Percentiles rank a stretch among this genome's conserved stretches.
Conservation (phyloP, 2,329 filamentous ascomycete species). For the Diaporthe citriasiana region DNA sequence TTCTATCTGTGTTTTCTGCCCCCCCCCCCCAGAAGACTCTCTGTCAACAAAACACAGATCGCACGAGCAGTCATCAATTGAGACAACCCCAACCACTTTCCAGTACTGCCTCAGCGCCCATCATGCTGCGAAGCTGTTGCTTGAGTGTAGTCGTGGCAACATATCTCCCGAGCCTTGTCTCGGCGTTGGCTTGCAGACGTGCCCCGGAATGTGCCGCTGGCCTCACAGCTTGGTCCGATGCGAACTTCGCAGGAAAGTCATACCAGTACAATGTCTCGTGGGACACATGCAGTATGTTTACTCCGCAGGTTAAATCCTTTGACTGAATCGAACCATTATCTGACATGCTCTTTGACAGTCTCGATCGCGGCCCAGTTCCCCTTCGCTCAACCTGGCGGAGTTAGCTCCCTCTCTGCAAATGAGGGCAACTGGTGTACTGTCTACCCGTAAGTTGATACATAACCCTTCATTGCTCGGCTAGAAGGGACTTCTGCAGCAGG, state of each 20-base stretch:
- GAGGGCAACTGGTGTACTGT: constrained; percentile 36
- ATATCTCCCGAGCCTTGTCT: not conserved
- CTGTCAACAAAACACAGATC: no score
- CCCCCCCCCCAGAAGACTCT: not conserved
- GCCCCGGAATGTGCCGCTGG: constrained; percentile 17
- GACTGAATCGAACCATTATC: not conserved
- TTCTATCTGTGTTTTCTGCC: not conserved
- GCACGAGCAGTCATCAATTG: not conserved
- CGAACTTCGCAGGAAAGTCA: constrained; percentile 36
- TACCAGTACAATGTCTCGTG: constrained; percentile 38
- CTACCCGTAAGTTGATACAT: constrained; percentile 25
- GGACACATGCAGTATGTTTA: constrained; percentile 37
- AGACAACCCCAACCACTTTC: no score
- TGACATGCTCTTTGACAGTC: not conserved
- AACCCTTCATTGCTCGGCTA: no score
- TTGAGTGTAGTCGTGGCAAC: not conserved
- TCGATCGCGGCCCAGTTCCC: constrained; percentile 40
- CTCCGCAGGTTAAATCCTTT: fast-evolving
- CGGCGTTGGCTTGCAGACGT: constrained; percentile 14
- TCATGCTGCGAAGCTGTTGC: not conserved
- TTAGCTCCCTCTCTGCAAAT: constrained; percentile 36
- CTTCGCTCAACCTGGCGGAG: constrained; percentile 20
- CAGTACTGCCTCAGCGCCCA: not conserved
- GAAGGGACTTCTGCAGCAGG: fast-evolving
- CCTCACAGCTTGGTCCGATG: constrained; percentile 37